Evolutionary conservation across 371 early-diverging fungal genomes (phyloP), one percentile per base, ranked within the genome.

Genomic region (Batkoa obscura): DNA sequence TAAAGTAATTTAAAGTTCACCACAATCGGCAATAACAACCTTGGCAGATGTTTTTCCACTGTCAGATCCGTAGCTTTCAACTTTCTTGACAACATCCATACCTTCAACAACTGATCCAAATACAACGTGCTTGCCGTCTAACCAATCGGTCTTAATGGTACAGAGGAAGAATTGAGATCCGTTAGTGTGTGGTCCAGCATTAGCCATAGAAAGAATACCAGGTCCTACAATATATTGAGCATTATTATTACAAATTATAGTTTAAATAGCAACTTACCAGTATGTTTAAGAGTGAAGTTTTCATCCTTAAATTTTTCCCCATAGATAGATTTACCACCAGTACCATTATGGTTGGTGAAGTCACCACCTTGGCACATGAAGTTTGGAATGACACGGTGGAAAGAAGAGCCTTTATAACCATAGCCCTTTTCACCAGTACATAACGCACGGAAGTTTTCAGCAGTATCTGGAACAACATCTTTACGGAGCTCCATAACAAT

Each of bases 361-460:
- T 99, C 99, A 61, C 99, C 99, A 60, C 99, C 99, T 72, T 99
- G 99, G 50, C 96, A 78, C 95, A 99, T 99, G 76, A 99, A 99
- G 17, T 87, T 65, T 65, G 78, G 62, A 72, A 92, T 92, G 58
- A 93, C 78, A 61, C 95, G 79, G 77, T 95, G 98, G 82, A 97
- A 95, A 41, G 64, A 67, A 67, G 79, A 79, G 62, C 79, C 83
- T 71, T 88, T 49, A 43, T n/a, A 55, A 23, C 48, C 17, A 12
- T 67, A 51, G 10, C 31, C 70, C 49, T 61, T 62, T 64, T 78
- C 84, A 71, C 96, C 98, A 41, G 88, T 88, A 74, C 95, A 94
- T 33, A 97, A 81, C 8, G 89, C 86, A 34, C 87, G 80, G 68
- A 97, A 98, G 81, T 99, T 99, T 71, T 95, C 93, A 52, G 82